Percentiles rank a stretch among this genome's conserved stretches.
Evolutionary conservation across 257 asterid genomes (phyloP).

Genomic region (Solanum phureja): DNA sequence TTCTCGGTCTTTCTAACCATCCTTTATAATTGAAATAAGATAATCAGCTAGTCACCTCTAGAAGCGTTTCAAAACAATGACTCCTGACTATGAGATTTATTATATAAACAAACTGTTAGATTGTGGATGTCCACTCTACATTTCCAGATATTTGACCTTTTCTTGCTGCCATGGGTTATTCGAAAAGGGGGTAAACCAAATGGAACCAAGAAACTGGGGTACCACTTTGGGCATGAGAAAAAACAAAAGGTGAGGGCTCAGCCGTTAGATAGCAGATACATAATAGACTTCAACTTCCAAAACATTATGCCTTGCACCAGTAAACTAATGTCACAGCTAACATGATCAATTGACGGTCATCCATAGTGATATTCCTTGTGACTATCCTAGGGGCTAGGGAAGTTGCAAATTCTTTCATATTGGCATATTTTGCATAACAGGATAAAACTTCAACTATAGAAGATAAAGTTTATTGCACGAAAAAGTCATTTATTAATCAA

Average conservation of each 20-base stretch:
- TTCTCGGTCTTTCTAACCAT: no score
- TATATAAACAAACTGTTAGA: not conserved
- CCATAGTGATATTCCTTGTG: not conserved
- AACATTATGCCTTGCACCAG: not conserved
- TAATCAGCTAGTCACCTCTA: no score
- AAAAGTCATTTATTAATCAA: not conserved
- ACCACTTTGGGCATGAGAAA: not conserved
- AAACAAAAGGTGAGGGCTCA: not conserved
- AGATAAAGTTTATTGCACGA: not conserved
- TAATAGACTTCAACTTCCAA: not conserved
- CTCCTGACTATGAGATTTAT: no score
- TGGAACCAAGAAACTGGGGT: not conserved
- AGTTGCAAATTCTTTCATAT: not conserved
- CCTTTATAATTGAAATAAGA: no score
- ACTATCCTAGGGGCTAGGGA: not conserved
- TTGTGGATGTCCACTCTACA: not conserved
- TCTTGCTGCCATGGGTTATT: not conserved
- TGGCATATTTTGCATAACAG: not conserved
- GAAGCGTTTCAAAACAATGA: no score
- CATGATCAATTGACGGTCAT: not conserved
- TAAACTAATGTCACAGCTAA: not conserved
- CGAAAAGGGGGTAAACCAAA: not conserved
- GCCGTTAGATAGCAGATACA: not conserved
- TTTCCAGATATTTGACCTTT: not conserved
- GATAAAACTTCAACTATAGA: not conserved